Base-by-base conservation (phyloP, 495 filamentous ascomycete genomes). In the Penicillium longicatenatum region DNA sequence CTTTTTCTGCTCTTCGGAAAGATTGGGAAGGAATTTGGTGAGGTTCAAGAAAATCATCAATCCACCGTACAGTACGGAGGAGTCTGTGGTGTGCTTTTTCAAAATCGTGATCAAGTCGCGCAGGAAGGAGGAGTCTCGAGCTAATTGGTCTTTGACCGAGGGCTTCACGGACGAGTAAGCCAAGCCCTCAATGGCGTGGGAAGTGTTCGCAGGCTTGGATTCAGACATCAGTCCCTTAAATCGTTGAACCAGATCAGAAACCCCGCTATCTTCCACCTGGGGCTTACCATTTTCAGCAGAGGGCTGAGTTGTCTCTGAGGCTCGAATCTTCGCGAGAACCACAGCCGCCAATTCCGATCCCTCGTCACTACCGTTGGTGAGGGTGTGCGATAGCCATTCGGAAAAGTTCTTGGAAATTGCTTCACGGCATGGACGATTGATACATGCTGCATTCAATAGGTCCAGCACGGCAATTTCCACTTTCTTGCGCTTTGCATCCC, bases 1-100 rank as follows among this genome's bases (percentile, higher is more conserved):
- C 55, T 89, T 88, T 75, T 93, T 94, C 68, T 97, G 88, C 67
- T 98, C 94, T 63, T 97, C 93, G 11, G 91, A 87, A 19, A 91
- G 76, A n/a, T 75, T 71, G 14, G 92, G 92, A 43, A 84, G 82
- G 64, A 96, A 97, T 11, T 81, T 76, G 39, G 91, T 96, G 41
- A 99, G 77, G 67, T 98, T 95, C 42, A 82, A 67, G 46, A 97
- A 75, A 20, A 96, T 84, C 67, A 88, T 96, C 55, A 99, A 76
- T 22, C 86, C 89, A 17, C 93, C 93, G 67, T 94, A 97, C 6
- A 88, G 84, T 17, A 89, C 69, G n/a, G 88, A 84, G 14, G 89
- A 86, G 52, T 86, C 86, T 19, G 80, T 75, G 8, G 77, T 72
- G 12, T 83, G 80, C 7, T 83, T 74, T n/a, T 78, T 75, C 41